Evolutionary conservation across 257 asterid genomes (phyloP).

Genomic region (Solanum acaule): DNA sequence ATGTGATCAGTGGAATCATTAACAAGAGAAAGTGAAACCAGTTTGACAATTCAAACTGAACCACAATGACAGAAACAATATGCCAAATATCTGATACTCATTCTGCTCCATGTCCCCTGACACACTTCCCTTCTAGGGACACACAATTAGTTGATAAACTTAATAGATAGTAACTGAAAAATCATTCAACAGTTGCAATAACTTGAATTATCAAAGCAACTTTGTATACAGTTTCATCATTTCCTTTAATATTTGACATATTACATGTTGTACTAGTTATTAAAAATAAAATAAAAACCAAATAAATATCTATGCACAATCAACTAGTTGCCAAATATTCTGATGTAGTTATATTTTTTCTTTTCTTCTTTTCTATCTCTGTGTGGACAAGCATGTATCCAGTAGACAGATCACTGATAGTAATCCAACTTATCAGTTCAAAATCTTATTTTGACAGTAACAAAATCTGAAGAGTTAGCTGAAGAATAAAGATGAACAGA

Average conservation of each 20-base stretch:
- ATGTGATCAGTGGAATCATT: constrained; percentile 1
- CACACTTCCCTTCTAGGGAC: neutral
- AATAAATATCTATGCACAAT: neutral
- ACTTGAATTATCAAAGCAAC: neutral
- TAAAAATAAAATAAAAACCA: neutral
- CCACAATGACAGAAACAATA: neutral
- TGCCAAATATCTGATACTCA: neutral
- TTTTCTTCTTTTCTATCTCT: neutral
- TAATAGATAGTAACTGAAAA: neutral
- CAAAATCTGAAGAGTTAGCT: neutral
- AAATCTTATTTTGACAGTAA: neutral
- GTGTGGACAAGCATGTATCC: neutral
- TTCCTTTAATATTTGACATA: neutral
- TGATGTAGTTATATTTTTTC: neutral
- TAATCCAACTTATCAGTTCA: neutral
- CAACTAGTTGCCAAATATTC: neutral
- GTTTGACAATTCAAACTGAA: neutral
- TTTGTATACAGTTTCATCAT: neutral
- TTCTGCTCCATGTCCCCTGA: neutral
- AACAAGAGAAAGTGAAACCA: neutral
- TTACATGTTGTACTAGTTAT: neutral
- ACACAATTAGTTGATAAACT: neutral
- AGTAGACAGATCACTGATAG: neutral
- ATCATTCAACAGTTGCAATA: neutral
- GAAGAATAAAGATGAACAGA: neutral